These are phyloP conservation scores for Paramecium biaurelia DNA, from an alignment of 73 alveolate species.

Conservation along the genomic window DNA sequence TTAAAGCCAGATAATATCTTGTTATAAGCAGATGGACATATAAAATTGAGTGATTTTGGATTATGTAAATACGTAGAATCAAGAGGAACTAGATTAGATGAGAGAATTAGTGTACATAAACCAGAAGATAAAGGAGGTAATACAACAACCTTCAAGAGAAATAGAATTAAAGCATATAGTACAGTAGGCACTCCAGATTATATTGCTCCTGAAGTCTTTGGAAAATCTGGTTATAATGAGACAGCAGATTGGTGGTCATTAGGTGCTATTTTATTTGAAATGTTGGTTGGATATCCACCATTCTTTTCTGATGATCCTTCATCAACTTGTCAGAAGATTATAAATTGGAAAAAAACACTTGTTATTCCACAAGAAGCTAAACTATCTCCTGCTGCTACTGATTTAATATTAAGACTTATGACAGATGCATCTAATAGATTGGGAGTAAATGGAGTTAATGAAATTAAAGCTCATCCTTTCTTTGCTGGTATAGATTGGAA, in stretches of 20 bases:
- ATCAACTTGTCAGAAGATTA: constrained; percentile 81
- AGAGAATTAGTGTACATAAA: constrained; percentile 60
- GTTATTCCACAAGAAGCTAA: constrained; percentile 82
- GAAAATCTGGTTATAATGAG: constrained; percentile 77
- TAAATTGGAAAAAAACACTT: constrained; percentile 85
- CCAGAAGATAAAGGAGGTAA: constrained; percentile 24
- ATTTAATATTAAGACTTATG: constrained; percentile 77
- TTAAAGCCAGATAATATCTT: constrained; percentile 88
- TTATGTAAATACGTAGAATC: constrained; percentile 66
- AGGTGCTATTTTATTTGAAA: constrained; percentile 90
- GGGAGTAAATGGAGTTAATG: constrained; percentile 88
- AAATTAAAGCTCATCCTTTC: constrained; percentile 93
- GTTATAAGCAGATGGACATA: constrained; percentile 83
- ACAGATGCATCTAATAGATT: constrained; percentile 79
- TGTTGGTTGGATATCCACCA: constrained; percentile 92
- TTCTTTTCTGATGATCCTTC: constrained; percentile 87
- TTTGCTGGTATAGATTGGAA: constrained; percentile 90
- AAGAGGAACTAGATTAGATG: constrained; percentile 48
- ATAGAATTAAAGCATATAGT: constrained; percentile 56
- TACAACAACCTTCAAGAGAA: constrained; percentile 43
- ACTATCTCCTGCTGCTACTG: constrained; percentile 80
- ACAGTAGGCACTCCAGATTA: constrained; percentile 98
- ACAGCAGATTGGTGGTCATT: constrained; percentile 95
- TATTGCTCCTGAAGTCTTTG: constrained; percentile 98
- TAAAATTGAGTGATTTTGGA: constrained; percentile 77